Base-by-base conservation (phyloP, 2,329 filamentous ascomycete genomes). In the Penicillium sp. region DNA sequence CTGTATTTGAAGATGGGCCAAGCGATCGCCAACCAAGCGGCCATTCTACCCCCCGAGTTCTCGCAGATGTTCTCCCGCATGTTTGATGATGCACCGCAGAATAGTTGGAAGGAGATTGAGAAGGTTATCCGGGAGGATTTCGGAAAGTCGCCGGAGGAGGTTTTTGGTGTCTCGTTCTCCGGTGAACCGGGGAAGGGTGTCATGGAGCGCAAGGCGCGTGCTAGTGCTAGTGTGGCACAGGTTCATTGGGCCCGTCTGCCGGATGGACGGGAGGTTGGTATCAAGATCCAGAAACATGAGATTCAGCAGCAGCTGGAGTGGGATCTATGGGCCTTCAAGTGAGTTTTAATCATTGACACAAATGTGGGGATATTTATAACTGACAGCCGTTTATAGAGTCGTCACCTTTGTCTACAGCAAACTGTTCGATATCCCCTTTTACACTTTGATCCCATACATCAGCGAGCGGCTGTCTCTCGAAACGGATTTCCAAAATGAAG, bases 81-180 rank as follows among this genome's bases (percentile, higher is more conserved):
- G 89, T 98, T 97, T 66, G 93, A 97, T 65, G 91, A 97, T 73
- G 93, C 93, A 52, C 90, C 91, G 29, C 90, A 96, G 75, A 93
- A 95, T 65, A 77, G 79, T 34, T 97, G 90, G 90, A 78, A 76
- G 55, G 87, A 91, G 41, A 84, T 95, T 1, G 85, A 95, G 71
- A 80, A 77, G 62, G 90, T 97, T 10, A 86, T 98, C 32, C 75
- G 81, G 18, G 83, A 94, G 66, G 93, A 97, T 60, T 97, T 96
- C 74, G 87, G 85, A 3, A 85, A 81, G 66, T 83, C 82, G 20
- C 83, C 85, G 0, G 89, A 96, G 71, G 89, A 96, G 56, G 88
- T 96, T 0, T 97, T 97, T 69, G 90, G 89, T 0, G 84, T 96
- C 16, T 89, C 86, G 59, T 95, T 95, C 64, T 75, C 74, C 0